Evolutionary conservation across 1,139 yeast species (phyloP), one percentile per base, ranked within the genome.

Genomic region (Eremothecium cymbalariae): DNA sequence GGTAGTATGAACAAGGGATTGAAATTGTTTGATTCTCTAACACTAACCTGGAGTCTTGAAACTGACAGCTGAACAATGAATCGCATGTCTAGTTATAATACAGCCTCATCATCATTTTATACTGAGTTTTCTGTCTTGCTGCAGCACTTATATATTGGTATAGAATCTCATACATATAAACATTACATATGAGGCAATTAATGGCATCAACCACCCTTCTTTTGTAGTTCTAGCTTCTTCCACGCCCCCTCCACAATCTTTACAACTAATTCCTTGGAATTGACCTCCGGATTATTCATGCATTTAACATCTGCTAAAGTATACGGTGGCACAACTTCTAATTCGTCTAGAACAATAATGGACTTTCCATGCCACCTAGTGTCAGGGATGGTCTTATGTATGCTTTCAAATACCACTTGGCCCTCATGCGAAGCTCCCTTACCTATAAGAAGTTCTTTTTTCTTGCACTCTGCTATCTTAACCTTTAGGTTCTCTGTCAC

Each of bases 1-100:
- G 95, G 94, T 1, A 65, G 77, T 0, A 48, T 53, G 11, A 63
- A 64, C 32, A 67, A 68, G 34, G 93, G 94, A 0, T 39, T 61
- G 4, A 63, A 63, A 38, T 46, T 70, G 8, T 79, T 82, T 50
- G 77, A 74, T 21, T 43, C 59, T 25, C 41, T 77, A 13, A 67
- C 64, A 24, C 31, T 45, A 8, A 38, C 39, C 16, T 49, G 53
- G 53, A 27, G 21, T 11, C n/a, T 27, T 21, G 24, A 33, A 37
- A 4, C 18, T 44, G 22, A 8, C 34, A 7, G 16, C 20, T 11
- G 8, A 18, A 4, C 25, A 18, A 6, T 36, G 18, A 33, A 3
- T 23, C 11, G 12, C 9, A 22, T 22, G 7, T n/a, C 3, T 23
- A 23, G 12, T 2, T 23, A 23, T 23, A 23, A n/a, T n/a, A n/a